Evolutionary conservation across 2,329 filamentous ascomycete genomes (phyloP).

Genomic region (Exophiala spinifera): DNA sequence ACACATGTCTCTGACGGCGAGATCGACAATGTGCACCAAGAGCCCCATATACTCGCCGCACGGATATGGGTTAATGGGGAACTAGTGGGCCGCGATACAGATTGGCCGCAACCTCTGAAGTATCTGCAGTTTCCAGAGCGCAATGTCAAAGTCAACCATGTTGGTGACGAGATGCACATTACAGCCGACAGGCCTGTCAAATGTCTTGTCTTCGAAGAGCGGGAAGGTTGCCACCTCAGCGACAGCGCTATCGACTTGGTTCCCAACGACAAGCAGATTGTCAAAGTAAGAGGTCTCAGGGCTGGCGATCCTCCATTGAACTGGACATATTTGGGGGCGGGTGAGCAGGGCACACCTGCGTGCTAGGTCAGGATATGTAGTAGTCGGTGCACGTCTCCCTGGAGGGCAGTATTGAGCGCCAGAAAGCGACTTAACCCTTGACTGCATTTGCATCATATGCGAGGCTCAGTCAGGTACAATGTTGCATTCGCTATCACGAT

Average conservation of each 20-base stretch:
- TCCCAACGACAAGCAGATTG: constrained; percentile 55
- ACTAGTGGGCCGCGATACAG: constrained; percentile 54
- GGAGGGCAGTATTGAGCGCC: too few species aligned
- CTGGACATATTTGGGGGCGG: constrained; percentile 31
- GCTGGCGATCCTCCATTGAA: constrained; percentile 22
- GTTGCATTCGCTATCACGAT: not conserved
- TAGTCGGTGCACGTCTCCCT: too few species aligned
- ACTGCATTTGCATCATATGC: not conserved
- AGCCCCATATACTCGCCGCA: constrained; percentile 54
- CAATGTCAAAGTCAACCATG: constrained; percentile 45
- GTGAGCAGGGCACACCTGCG: constrained; percentile 20
- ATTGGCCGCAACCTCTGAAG: constrained; percentile 62
- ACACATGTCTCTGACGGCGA: constrained; percentile 51
- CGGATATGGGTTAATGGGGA: constrained; percentile 52
- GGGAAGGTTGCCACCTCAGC: constrained; percentile 51
- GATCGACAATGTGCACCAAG: constrained; percentile 47
- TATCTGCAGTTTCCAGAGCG: constrained; percentile 54
- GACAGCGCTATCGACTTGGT: constrained; percentile 59
- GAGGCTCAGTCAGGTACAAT: not conserved
- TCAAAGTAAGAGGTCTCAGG: constrained; percentile 31
- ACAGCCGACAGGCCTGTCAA: constrained; percentile 54
- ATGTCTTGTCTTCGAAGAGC: constrained; percentile 59
- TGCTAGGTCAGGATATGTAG: too few species aligned
- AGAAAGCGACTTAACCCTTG: too few species aligned
- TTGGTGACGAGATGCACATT: constrained; percentile 45